Conservation (phyloP, 257 asterid species). For the Salvia splendens region DNA sequence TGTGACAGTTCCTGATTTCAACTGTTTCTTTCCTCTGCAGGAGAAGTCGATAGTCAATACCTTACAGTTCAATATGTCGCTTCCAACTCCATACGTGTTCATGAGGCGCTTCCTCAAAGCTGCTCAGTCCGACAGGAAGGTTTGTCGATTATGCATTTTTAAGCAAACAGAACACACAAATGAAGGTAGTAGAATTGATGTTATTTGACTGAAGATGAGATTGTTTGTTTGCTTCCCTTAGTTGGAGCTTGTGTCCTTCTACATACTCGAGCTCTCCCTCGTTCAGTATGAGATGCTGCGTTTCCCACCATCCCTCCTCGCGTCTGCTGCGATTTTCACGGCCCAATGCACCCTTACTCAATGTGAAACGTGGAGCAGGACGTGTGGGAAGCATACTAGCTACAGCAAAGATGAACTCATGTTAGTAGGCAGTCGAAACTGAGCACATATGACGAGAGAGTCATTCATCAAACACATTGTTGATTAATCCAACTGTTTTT, state of each 20-base stretch:
- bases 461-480: no score
- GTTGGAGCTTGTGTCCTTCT: constrained; percentile 83
- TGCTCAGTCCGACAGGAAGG: constrained; percentile 64
- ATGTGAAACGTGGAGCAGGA: constrained; percentile 63
- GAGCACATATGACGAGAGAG: background rate
- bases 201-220: background rate
- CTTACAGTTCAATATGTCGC: constrained; percentile 63
- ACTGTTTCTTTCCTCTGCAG: constrained; percentile 37
- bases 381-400: constrained; percentile 57
- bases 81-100: constrained; percentile 72
- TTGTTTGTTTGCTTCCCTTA: constrained; percentile 27
- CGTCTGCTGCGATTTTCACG: constrained; percentile 88
- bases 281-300: constrained; percentile 79
- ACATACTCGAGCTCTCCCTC: constrained; percentile 71
- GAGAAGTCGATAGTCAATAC: constrained; percentile 52
- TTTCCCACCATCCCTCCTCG: constrained; percentile 78
- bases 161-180: background rate
- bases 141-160: constrained; percentile 25
- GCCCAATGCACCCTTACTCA: constrained; percentile 66
- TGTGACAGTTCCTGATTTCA: background rate
- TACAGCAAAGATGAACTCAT: constrained; percentile 60
- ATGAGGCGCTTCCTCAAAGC: constrained; percentile 73
- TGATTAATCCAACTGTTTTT: background rate
- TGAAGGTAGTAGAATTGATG: no score
- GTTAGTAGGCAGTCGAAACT: constrained; percentile 42